A percentile compares a stretch with the other conserved stretches of the same genome.
Conservation (phyloP, 2,329 filamentous ascomycete genomes). For the Sordariomycetes sp. region DNA sequence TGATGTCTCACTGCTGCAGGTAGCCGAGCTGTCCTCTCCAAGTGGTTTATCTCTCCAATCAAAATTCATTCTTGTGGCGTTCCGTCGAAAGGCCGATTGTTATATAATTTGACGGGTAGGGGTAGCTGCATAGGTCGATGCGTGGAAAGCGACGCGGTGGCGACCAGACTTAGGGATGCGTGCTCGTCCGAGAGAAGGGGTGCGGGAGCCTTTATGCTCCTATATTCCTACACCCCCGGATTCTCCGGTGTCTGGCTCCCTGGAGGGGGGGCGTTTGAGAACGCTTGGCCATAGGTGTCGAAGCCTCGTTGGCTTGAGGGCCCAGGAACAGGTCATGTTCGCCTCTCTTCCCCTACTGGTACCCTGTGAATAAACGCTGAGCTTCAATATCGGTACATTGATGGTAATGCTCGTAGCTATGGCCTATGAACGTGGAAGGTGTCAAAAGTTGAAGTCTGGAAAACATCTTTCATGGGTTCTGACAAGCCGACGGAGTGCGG, state of each 20-base stretch:
- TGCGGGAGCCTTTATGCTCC: neutral
- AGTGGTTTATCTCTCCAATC: neutral
- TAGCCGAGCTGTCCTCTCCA: neutral
- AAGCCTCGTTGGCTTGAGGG: too few species aligned
- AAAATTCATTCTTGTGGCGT: neutral
- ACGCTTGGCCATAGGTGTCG: too few species aligned
- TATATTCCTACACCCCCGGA: neutral
- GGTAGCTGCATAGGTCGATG: slow-evolving; percentile 3
- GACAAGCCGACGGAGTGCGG: neutral
- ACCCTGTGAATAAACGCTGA: too few species aligned
- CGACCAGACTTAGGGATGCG: neutral
- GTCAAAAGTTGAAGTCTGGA: neutral
- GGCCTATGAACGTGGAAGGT: too few species aligned
- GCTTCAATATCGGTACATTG: too few species aligned
- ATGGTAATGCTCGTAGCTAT: too few species aligned
- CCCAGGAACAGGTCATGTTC: too few species aligned
- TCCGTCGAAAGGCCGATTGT: neutral
- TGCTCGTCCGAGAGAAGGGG: neutral
- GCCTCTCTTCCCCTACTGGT: too few species aligned
- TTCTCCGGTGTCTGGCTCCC: neutral
- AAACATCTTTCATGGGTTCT: neutral
- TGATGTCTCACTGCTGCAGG: neutral
- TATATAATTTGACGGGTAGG: neutral
- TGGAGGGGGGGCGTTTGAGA: too few species aligned
- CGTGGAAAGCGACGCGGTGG: neutral